Evolutionary conservation across 208 protist species (phyloP).

Genomic region (Crithidia acanthocephali): DNA sequence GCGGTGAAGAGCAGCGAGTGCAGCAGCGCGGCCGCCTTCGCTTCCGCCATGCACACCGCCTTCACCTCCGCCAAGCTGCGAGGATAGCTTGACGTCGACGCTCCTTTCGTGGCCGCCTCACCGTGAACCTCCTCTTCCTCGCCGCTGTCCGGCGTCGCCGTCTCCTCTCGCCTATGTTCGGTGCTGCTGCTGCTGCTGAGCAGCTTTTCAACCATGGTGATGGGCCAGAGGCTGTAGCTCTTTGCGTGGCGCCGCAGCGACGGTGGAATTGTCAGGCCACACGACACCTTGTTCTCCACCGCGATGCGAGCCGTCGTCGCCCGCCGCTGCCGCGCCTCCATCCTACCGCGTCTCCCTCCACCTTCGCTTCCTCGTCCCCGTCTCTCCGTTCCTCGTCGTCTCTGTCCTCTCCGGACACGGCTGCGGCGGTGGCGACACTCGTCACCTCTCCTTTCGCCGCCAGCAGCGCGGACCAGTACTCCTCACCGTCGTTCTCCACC

Average conservation of each 20-base stretch:
- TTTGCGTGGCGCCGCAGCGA: conserved; percentile 69
- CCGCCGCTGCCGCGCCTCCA: neutral
- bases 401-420: conserved; percentile 18
- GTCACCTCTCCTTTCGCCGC: conserved; percentile 41
- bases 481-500: conserved; percentile 55
- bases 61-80: conserved; percentile 57
- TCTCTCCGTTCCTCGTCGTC: neutral
- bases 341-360: neutral
- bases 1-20: conserved; percentile 72
- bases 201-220: conserved; percentile 48
- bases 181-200: neutral
- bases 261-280: conserved; percentile 63
- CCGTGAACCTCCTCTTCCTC: neutral
- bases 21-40: conserved; percentile 65
- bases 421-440: conserved; percentile 26
- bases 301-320: conserved; percentile 16
- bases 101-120: neutral
- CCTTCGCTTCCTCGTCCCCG: conserved; percentile 5
- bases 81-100: conserved; percentile 12
- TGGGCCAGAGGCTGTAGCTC: conserved; percentile 78
- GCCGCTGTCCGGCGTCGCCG: neutral
- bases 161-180: neutral
- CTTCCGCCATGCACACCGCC: conserved; percentile 63
- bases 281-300: conserved; percentile 42
- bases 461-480: conserved; percentile 75